Percentiles rank a stretch among this genome's conserved stretches.
phyloP scores from a whole-genome alignment of 2,329 filamentous ascomycete genomes.

The Graphilbum fragrans region DNA sequence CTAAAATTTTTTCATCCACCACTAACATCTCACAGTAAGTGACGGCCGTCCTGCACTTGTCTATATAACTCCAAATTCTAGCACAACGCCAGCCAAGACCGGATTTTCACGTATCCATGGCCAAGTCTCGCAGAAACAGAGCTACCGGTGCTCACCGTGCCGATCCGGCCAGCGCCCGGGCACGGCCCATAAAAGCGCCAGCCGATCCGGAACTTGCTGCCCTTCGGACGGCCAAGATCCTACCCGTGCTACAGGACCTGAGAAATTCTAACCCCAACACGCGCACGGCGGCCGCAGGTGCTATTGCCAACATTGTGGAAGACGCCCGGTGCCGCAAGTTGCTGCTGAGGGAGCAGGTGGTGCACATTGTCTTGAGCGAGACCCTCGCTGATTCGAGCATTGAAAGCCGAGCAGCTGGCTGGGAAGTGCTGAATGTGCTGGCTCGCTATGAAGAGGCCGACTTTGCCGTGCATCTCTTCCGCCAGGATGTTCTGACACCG shows the following conservation, averaged over 20 bases:
- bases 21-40: too few species aligned
- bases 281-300: slow-evolving; percentile 45
- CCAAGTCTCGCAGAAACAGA: slow-evolving; percentile 44
- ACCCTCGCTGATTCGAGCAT: slow-evolving; percentile 50
- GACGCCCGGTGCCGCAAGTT: slow-evolving; percentile 52
- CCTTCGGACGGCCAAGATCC: slow-evolving; percentile 49
- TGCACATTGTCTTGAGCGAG: slow-evolving; percentile 49
- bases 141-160: slow-evolving; percentile 32
- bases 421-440: slow-evolving; percentile 51
- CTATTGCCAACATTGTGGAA: slow-evolving; percentile 49
- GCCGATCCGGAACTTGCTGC: slow-evolving; percentile 51
- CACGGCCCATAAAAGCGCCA: slow-evolving; percentile 37
- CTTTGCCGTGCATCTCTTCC: slow-evolving; percentile 53
- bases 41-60: too few species aligned
- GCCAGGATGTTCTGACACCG: slow-evolving; percentile 48
- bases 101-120: too few species aligned
- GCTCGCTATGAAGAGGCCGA: slow-evolving; percentile 52
- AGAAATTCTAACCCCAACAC: slow-evolving; percentile 45
- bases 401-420: slow-evolving; percentile 54
- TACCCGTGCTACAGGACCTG: slow-evolving; percentile 50
- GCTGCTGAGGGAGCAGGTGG: slow-evolving; percentile 53
- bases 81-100: not conserved
- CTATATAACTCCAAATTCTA: too few species aligned
- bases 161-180: slow-evolving; percentile 31
- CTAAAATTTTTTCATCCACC: not conserved